Evolutionary conservation across 1,284 basidiomycete genomes (phyloP), one percentile per base, ranked within the genome.

Genomic region (Sphaerobolus stellatus): DNA sequence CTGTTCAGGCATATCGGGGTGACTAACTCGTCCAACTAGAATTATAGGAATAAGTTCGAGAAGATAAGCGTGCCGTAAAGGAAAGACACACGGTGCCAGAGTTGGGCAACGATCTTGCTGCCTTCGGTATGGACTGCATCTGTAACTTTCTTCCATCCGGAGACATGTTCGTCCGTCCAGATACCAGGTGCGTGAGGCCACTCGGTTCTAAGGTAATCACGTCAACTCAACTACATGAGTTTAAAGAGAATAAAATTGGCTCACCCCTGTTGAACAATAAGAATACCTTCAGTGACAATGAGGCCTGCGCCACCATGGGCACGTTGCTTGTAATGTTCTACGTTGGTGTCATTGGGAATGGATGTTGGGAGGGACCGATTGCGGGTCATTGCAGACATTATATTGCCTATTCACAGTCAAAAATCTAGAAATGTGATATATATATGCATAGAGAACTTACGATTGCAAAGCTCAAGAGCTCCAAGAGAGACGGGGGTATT

Each of bases 321-420:
- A 5, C 80, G 71, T 57, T 82, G 78, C 1, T 62, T 58, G 56
- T 80, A 80, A 63, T 81, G 79, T 56, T 76, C 71, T 6, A 62
- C 56, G 65, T 74, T 77, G 18, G 72, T 29, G 24, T 30, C 29
- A n/a, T 54, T 34, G 8, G 75, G 74, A n/a, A 66, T 59, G 40
- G 65, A 64, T 7, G 62, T 60, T n/a, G n/a, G n/a, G 11, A 63
- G 62, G 7, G 69, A 66, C 2, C 72, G 64, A 62, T 67, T 68
- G 22, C 73, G 66, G n/a, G 72, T 74, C 55, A 75, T 52, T 1
- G 69, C 64, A 4, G 70, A 66, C 58, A 74, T 62, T 22, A 66
- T 59, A 38, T 73, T 54, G 2, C 71, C 61, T 57, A 72, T 64
- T 22, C 56, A 50, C 20, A 61, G 49, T 13, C 49, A 71, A 14